Conservation (phyloP, 495 filamentous ascomycete species). For the Podospora australis region DNA sequence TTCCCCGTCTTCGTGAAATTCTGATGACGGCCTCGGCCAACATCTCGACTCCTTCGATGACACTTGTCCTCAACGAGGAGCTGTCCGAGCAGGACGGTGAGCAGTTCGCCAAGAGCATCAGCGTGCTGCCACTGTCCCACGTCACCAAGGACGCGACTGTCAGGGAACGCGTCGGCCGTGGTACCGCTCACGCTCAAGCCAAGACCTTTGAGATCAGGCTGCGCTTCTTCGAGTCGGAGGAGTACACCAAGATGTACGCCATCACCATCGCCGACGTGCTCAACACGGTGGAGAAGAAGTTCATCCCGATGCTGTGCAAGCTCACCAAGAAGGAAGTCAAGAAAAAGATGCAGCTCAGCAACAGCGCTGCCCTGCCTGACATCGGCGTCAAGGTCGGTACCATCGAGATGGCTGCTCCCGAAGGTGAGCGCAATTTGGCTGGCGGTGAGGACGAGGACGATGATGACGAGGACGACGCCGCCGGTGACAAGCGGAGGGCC, state of each 20-base stretch:
- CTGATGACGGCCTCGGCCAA: conserved; percentile 90
- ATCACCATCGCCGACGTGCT: conserved; percentile 73
- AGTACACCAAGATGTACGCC: conserved; percentile 80
- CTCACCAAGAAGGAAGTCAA: conserved; percentile 70
- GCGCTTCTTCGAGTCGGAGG: conserved; percentile 72
- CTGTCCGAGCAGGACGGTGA: conserved; percentile 62
- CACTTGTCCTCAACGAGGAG: conserved; percentile 68
- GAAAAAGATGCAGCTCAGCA: conserved; percentile 49
- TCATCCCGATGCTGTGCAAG: conserved; percentile 62
- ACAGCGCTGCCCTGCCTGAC: conserved; percentile 65
- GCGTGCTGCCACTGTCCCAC: conserved; percentile 78
- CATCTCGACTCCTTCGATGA: conserved; percentile 92
- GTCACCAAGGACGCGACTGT: conserved; percentile 79
- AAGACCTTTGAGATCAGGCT: conserved; percentile 82
- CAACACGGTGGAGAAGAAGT: conserved; percentile 67
- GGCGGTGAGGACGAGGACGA: conserved; percentile 60
- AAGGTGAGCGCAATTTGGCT: conserved; percentile 36
- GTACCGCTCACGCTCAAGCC: conserved; percentile 56
- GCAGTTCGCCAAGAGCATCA: conserved; percentile 86
- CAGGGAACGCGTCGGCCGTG: conserved; percentile 65
- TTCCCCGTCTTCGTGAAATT: conserved; percentile 94
- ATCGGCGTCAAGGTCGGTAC: conserved; percentile 72
- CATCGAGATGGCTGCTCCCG: conserved; percentile 51
- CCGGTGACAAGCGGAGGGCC: conserved; percentile 63
- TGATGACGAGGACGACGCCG: conserved; percentile 80